Evolutionary conservation across 139 green algal genomes (phyloP).

Genomic region (Pseudopediastrum boryanum): DNA sequence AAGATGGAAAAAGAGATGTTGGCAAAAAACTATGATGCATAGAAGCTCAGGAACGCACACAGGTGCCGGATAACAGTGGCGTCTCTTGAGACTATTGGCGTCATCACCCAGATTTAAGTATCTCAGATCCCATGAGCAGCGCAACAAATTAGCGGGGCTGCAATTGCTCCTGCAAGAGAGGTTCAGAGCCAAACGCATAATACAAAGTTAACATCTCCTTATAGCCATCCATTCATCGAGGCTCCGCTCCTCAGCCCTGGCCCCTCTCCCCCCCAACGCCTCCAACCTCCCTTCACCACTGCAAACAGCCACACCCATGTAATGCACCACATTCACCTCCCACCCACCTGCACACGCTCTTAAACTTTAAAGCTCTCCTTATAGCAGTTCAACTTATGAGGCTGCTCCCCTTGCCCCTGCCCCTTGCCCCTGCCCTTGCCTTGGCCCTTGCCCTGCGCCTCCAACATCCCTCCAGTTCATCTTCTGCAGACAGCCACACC

Average conservation of each 20-base stretch:
- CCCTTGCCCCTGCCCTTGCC: no score
- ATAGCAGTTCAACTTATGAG: neutral
- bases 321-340: neutral
- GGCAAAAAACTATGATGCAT: no score
- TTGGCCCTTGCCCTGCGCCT: slow-evolving; percentile 36
- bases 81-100: no score
- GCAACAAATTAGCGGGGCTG: slow-evolving; percentile 32
- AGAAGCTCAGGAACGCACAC: no score
- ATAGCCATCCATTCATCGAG: neutral
- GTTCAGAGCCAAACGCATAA: neutral
- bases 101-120: no score
- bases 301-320: neutral
- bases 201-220: neutral
- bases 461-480: no score
- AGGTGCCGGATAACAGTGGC: no score
- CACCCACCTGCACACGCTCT: slow-evolving; percentile 33
- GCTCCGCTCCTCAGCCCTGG: neutral
- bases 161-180: slow-evolving; percentile 28
- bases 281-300: neutral
- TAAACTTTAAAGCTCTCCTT: neutral
- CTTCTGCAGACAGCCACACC: neutral
- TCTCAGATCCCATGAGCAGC: no score
- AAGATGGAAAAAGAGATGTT: no score
- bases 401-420: neutral
- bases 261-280: neutral